phyloP scores from a whole-genome alignment of 1,284 basidiomycete genomes.

The Heterobasidion parviporum region DNA sequence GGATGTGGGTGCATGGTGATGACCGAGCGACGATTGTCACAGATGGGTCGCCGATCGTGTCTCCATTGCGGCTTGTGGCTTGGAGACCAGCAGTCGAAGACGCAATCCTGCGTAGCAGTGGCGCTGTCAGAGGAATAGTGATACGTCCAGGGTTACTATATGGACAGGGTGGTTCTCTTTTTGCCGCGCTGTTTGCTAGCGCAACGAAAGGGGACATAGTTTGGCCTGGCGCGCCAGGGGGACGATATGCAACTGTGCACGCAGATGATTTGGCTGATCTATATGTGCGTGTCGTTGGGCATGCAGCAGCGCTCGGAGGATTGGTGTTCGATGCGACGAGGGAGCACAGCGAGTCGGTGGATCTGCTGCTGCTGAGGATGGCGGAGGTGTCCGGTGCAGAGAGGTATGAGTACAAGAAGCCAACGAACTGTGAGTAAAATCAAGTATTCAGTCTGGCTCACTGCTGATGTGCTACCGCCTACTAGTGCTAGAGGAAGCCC shows the following conservation, averaged over 20 bases:
- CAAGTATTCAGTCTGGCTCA: conserved; percentile 3
- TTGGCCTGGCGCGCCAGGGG: conserved; percentile 33
- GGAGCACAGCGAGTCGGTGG: conserved; percentile 31
- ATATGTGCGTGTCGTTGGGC: conserved; percentile 35
- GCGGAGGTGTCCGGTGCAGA: conserved; percentile 30
- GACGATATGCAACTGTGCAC: conserved; percentile 34
- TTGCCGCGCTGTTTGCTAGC: conserved; percentile 29
- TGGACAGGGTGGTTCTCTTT: conserved; percentile 33
- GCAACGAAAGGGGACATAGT: conserved; percentile 26
- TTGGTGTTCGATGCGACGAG: conserved; percentile 39
- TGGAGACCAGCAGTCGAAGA: conserved; percentile 32
- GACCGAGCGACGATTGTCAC: conserved; percentile 23
- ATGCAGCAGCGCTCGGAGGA: conserved; percentile 29
- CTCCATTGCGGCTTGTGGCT: conserved; percentile 20
- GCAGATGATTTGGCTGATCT: conserved; percentile 43
- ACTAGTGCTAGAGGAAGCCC: conserved; percentile 24
- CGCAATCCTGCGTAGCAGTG: conserved; percentile 18
- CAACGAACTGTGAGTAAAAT: conserved; percentile 26
- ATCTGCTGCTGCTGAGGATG: conserved; percentile 34
- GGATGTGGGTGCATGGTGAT: conserved; percentile 39
- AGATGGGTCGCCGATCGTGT: conserved; percentile 26
- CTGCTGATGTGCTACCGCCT: background rate
- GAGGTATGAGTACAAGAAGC: conserved; percentile 22
- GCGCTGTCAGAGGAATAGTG: conserved; percentile 38
- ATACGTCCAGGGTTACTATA: conserved; percentile 41